Evolutionary conservation across 176 grass and related monocot genomes (phyloP).

Genomic region (Carex pumila): DNA sequence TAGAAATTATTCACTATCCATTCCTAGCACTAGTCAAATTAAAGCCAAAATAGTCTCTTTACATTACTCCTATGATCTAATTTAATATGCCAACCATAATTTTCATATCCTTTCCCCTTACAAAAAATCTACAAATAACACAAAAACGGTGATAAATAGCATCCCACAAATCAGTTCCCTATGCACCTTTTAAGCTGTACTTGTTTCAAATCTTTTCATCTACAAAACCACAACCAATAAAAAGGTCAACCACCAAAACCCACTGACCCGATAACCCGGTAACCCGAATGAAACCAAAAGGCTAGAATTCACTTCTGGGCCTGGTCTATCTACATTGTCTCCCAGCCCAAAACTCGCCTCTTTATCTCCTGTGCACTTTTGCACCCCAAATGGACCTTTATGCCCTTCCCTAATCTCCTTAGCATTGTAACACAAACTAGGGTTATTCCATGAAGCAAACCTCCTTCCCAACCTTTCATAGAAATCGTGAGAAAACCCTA

Average conservation of each 20-base stretch:
- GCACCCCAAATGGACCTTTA: conserved; percentile 36
- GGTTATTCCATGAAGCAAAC: conserved; percentile 89
- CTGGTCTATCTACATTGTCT: conserved; percentile 6
- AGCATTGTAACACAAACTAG: conserved; percentile 48
- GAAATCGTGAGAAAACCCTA: conserved; percentile 55
- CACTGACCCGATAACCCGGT: not conserved
- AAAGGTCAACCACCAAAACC: conserved; percentile 21
- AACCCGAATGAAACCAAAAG: conserved; percentile 16
- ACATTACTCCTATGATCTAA: not conserved
- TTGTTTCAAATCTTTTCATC: not conserved
- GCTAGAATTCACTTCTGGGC: conserved; percentile 44
- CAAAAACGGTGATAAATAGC: not conserved
- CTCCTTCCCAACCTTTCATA: conserved; percentile 69
- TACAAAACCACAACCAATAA: conserved; percentile 36
- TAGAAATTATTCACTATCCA: not conserved
- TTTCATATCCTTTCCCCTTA: not conserved
- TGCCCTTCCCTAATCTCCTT: conserved; percentile 21
- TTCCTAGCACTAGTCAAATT: not conserved
- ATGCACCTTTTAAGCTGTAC: conserved; percentile 7
- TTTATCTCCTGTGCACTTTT: conserved; percentile 26
- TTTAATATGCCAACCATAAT: conserved; percentile 2
- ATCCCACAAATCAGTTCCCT: not conserved
- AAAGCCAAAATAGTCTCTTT: not conserved
- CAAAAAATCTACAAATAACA: conserved; percentile 14
- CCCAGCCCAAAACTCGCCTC: not conserved